A percentile compares a stretch with the other conserved stretches of the same genome.
Evolutionary conservation across 2,329 filamentous ascomycete species (phyloP).

Genomic region (Aspergillus fructus): DNA sequence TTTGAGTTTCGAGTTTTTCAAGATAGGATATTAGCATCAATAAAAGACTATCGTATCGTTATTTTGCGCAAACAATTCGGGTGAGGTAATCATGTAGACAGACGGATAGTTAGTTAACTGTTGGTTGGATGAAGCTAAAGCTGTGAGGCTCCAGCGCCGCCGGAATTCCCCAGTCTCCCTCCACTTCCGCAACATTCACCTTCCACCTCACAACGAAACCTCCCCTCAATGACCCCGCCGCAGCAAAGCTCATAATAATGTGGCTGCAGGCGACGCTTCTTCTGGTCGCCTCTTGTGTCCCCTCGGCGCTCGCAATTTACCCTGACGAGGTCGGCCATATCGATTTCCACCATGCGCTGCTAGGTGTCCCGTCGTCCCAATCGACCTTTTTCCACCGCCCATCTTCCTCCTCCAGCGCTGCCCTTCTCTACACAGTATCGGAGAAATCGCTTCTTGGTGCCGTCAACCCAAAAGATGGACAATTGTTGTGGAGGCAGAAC

Average conservation of each 20-base stretch:
- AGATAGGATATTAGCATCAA: background rate
- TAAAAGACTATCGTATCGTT: too few species aligned
- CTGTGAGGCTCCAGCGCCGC: background rate
- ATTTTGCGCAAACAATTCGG: background rate
- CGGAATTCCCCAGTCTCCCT: background rate
- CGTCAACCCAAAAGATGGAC: conserved; percentile 82
- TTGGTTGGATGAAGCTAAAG: background rate
- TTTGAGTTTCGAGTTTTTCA: background rate
- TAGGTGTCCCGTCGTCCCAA: conserved; percentile 77
- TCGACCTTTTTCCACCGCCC: conserved; percentile 96
- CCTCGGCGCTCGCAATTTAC: conserved; percentile 68
- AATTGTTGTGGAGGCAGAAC: conserved; percentile 81
- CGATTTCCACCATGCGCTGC: conserved; percentile 88
- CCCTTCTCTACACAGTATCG: conserved; percentile 86
- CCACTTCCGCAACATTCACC: conserved; percentile 3
- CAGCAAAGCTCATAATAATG: conserved; percentile 34
- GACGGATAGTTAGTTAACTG: background rate
- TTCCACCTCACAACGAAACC: conserved; percentile 1
- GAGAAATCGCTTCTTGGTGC: conserved; percentile 82
- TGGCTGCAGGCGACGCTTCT: conserved; percentile 42
- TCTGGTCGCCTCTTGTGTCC: conserved; percentile 47
- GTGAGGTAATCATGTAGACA: background rate
- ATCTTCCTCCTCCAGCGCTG: conserved; percentile 75
- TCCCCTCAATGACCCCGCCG: conserved; percentile 33
- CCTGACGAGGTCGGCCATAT: conserved; percentile 86